These are phyloP conservation scores for Adansonia madagascariensis DNA, from an alignment of 441 rosid genomes.

Conservation along the genomic window DNA sequence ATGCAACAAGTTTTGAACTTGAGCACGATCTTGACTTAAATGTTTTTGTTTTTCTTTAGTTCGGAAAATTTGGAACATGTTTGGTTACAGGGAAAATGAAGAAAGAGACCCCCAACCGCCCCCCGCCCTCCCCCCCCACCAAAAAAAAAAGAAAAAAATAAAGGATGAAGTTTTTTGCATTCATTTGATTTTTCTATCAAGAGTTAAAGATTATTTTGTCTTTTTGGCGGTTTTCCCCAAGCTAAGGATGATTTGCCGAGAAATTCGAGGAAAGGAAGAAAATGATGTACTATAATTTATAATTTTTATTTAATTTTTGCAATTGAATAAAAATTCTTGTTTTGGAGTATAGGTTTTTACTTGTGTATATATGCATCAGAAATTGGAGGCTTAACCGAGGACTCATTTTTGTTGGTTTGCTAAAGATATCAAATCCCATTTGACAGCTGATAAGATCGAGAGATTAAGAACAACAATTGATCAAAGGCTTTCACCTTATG, in stretches of 20 bases:
- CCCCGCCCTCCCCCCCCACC: not conserved
- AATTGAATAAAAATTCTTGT: conserved; percentile 8
- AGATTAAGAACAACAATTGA: conserved; percentile 3
- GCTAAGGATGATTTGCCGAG: not conserved
- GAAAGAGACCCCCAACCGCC: not conserved
- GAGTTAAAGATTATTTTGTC: not conserved
- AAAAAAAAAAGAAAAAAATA: not conserved
- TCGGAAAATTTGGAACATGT: conserved; percentile 5
- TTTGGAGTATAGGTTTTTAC: conserved; percentile 2
- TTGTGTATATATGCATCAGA: conserved; percentile 1
- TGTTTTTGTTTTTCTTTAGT: not conserved
- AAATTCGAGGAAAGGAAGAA: conserved; percentile 20
- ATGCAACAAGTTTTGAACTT: not conserved
- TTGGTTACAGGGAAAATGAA: conserved; percentile 21
- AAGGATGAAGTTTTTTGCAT: not conserved
- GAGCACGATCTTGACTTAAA: conserved; percentile 1
- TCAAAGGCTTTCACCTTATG: conserved; percentile 12
- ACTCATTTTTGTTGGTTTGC: conserved; percentile 15
- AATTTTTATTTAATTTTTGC: not conserved
- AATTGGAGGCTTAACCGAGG: conserved; percentile 16
- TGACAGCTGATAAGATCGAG: not conserved
- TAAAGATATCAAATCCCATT: not conserved
- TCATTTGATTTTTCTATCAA: not conserved
- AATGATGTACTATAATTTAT: conserved; percentile 5
- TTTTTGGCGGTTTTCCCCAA: not conserved